phyloP scores from a whole-genome alignment of 306 rosid genomes.

The Mimosa bimucronata region DNA sequence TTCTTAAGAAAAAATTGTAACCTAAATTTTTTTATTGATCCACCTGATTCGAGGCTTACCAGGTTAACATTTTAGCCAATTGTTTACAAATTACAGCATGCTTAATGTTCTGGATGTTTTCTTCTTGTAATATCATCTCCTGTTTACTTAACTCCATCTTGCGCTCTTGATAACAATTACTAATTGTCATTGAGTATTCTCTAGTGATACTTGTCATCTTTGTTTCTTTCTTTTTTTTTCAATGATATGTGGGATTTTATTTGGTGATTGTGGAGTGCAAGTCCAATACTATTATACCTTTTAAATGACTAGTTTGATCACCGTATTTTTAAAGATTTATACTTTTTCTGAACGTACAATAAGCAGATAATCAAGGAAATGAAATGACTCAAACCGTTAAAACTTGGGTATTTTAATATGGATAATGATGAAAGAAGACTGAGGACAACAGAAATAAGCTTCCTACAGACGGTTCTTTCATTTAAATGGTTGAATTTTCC shows the following conservation, averaged over 20 bases:
- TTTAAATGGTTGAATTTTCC: no score
- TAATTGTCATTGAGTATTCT: not conserved
- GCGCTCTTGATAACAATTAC: not conserved
- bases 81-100: not conserved
- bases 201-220: not conserved
- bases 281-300: not conserved
- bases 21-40: not conserved
- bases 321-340: not conserved
- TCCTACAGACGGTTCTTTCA: no score
- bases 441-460: no score
- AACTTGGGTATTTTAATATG: no score
- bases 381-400: no score
- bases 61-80: not conserved
- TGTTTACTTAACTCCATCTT: not conserved
- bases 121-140: not conserved
- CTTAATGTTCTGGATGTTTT: not conserved
- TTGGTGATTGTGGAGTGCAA: not conserved
- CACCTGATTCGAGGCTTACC: not conserved
- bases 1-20: not conserved
- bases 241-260: not conserved
- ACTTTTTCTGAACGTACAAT: not conserved
- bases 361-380: no score
- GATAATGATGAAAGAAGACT: no score
- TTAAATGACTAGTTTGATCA: not conserved
- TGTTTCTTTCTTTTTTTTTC: not conserved